Base-by-base conservation (phyloP, 2,329 filamentous ascomycete species). In the Drechslerella dactyloides region DNA sequence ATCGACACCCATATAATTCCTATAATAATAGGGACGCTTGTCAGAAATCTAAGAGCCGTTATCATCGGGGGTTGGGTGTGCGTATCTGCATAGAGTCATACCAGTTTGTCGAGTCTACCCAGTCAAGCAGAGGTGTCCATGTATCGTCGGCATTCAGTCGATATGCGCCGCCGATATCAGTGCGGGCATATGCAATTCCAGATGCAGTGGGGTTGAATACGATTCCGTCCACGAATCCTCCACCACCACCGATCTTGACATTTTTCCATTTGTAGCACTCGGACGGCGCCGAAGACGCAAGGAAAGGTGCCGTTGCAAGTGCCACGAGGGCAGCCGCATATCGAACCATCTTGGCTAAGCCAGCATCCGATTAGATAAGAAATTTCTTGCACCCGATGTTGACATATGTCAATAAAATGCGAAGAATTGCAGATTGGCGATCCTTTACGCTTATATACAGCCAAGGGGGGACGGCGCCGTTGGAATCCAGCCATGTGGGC, bases 161-260 rank as follows among this genome's bases (percentile, higher is more conserved):
- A 78, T 86, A 86, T n/a, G 84, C 79, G 2, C 85, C 84, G n/a
- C 85, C 84, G 66, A 86, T 86, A 69, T 86, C 84, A 2, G 84
- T 85, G 37, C 84, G 80, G 23, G 83, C 84, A 74, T 85, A 86
- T 4, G 83, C 84, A 6, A 86, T 77, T 2, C 84, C 84, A 70
- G 82, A 79, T 7, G 73, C 75, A n/a, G 75, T 76, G 1, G 76
- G 76, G 74, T 86, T 84, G 78, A 86, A 86, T 15, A 84, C 80
- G 59, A 86, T 84, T 17, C 84, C 82, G 2, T 84, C 81, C 1
- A 84, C 81, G 74, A 86, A 87, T 35, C 85, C 85, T 52, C 85
- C 85, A 11, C 85, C 85, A 13, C 84, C 84, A 62, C 84, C 84
- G 51, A 85, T 84, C 56, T 79, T 79, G 54, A 83, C 83, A 75